phyloP scores from a whole-genome alignment of 2,329 filamentous ascomycete genomes.

The Curvularia eragrostidis region DNA sequence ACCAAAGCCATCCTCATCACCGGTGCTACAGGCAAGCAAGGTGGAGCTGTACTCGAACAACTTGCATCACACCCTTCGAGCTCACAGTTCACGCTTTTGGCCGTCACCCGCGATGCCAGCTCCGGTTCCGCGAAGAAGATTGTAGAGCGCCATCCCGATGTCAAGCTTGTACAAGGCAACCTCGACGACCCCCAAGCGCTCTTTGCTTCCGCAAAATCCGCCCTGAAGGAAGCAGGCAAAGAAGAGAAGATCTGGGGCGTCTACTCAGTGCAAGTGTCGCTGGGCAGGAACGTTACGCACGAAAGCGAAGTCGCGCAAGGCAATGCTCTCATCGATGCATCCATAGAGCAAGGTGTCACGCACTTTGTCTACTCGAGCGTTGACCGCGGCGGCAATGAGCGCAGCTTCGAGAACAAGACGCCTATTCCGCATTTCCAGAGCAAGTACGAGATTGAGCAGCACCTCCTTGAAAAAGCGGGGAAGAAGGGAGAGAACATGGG shows the following conservation, averaged over 20 bases:
- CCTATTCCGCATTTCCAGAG: slow-evolving; percentile 66
- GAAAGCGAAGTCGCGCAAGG: slow-evolving; percentile 63
- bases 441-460: slow-evolving; percentile 68
- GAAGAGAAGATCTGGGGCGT: slow-evolving; percentile 62
- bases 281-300: slow-evolving; percentile 52
- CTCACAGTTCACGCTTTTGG: slow-evolving; percentile 60
- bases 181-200: slow-evolving; percentile 60
- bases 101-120: slow-evolving; percentile 64
- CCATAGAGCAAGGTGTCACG: slow-evolving; percentile 61
- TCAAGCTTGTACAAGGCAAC: slow-evolving; percentile 65
- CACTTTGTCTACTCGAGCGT: slow-evolving; percentile 70
- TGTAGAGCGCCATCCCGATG: slow-evolving; percentile 52
- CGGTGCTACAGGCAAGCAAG: slow-evolving; percentile 57
- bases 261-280: slow-evolving; percentile 65
- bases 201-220: slow-evolving; percentile 55
- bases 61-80: slow-evolving; percentile 47
- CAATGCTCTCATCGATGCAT: slow-evolving; percentile 64
- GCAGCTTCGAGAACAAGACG: slow-evolving; percentile 56
- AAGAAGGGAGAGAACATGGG: slow-evolving; percentile 56
- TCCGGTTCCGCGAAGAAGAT: slow-evolving; percentile 61
- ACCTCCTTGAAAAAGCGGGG: slow-evolving; percentile 60
- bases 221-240: slow-evolving; percentile 43
- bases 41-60: slow-evolving; percentile 53
- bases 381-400: slow-evolving; percentile 66
- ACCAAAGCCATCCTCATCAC: slow-evolving; percentile 54